phyloP scores from a whole-genome alignment of 805 yeast species.

The Saccharomycopsis babjevae region DNA sequence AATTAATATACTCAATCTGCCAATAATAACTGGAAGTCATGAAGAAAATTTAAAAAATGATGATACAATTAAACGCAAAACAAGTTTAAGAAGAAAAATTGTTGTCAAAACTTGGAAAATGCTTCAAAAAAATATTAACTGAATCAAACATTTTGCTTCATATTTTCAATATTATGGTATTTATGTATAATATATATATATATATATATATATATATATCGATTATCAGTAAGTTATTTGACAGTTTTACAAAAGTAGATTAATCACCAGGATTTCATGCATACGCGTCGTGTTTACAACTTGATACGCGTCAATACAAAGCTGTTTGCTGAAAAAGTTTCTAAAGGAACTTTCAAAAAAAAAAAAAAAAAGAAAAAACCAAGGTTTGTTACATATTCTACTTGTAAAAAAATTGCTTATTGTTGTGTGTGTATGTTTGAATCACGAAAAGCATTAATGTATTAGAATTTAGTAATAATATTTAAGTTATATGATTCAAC shows the following conservation, averaged over 20 bases:
- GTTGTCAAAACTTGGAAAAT: background rate
- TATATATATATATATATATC: background rate
- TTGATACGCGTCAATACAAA: too few relatives aligned
- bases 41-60: background rate
- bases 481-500: background rate
- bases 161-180: too few relatives aligned
- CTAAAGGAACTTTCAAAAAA: too few relatives aligned
- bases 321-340: too few relatives aligned
- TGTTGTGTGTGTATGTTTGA: too few relatives aligned
- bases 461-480: too few relatives aligned
- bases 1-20: background rate
- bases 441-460: too few relatives aligned
- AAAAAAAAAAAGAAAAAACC: too few relatives aligned
- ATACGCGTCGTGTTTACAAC: background rate
- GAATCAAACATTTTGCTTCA: background rate
- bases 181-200: background rate
- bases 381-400: too few relatives aligned
- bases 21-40: background rate
- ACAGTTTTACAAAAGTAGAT: too few relatives aligned
- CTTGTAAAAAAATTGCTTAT: too few relatives aligned
- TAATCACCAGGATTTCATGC: too few relatives aligned
- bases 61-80: background rate
- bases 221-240: background rate
- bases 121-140: background rate
- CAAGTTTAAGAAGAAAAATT: background rate